phyloP scores from a whole-genome alignment of 2,329 filamentous ascomycete species.

The Didymella lethalis region DNA sequence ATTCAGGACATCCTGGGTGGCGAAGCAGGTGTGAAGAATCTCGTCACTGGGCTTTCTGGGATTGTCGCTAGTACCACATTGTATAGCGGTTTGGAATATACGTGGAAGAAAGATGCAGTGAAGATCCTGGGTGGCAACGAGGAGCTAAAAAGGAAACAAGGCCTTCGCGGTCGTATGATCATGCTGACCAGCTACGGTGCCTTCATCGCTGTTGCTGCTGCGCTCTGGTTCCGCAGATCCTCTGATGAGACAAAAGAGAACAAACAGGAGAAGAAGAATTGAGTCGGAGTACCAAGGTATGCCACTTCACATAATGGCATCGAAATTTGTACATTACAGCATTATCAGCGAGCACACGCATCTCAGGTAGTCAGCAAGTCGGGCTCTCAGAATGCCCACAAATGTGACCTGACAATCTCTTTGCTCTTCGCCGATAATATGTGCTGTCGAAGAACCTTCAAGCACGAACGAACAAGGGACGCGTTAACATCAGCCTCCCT shows the following conservation, averaged over 20 bases:
- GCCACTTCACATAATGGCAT: not conserved
- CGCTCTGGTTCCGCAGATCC: constrained; percentile 35
- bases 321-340: constrained; percentile 1
- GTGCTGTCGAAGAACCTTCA: not conserved
- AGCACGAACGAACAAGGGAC: not conserved
- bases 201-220: constrained; percentile 53
- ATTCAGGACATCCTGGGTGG: constrained; percentile 43
- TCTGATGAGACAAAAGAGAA: constrained; percentile 19
- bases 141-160: constrained; percentile 57
- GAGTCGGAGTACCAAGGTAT: not conserved
- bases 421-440: not conserved
- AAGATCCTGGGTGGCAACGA: constrained; percentile 73
- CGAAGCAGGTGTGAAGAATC: constrained; percentile 45
- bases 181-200: constrained; percentile 57
- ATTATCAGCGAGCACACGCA: not conserved
- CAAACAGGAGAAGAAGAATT: constrained; percentile 9
- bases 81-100: constrained; percentile 93
- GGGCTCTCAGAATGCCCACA: too few relatives aligned
- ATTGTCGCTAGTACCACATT: constrained; percentile 87
- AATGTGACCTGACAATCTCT: not conserved
- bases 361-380: not conserved
- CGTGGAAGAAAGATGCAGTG: constrained; percentile 89
- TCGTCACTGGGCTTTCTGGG: constrained; percentile 65
- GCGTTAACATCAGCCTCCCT: too few relatives aligned
- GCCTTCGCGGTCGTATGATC: constrained; percentile 57